Evolutionary conservation across 331 rosid genomes (phyloP).

Genomic region (Acacia concinna): DNA sequence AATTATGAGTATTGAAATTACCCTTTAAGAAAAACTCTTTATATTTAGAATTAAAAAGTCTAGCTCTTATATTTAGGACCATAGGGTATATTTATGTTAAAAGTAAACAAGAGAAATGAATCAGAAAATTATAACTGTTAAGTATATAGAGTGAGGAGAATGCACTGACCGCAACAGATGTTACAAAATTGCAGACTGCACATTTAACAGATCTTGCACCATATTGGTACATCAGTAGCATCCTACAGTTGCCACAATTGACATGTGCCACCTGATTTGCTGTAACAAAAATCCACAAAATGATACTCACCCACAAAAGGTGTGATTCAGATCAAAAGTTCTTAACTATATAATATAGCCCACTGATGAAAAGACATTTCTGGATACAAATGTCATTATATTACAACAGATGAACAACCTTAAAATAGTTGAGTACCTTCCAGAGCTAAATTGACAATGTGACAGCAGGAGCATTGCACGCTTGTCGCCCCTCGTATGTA

Average conservation of each 20-base stretch:
- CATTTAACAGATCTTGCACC: conserved; percentile 96
- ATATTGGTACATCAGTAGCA: conserved; percentile 91
- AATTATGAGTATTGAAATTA: no score
- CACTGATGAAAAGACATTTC: conserved; percentile 1
- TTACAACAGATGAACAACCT: not conserved
- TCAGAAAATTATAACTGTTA: not conserved
- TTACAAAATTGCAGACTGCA: conserved; percentile 96
- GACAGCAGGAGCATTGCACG: conserved; percentile 99
- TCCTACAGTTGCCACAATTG: conserved; percentile 91
- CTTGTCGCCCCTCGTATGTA: conserved; percentile 95
- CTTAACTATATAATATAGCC: not conserved
- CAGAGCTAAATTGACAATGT: conserved; percentile 91
- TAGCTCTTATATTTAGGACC: not conserved
- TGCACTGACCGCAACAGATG: conserved; percentile 87
- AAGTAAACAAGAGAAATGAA: not conserved
- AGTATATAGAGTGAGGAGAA: not conserved
- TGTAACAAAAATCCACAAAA: conserved; percentile 44
- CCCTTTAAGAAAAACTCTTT: no score
- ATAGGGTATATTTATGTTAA: not conserved
- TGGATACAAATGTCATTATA: not conserved
- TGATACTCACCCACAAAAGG: conserved; percentile 26
- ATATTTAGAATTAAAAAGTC: no score
- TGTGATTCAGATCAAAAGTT: conserved; percentile 20
- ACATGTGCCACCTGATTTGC: conserved; percentile 99
- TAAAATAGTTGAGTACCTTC: conserved; percentile 63